phyloP scores from a whole-genome alignment of 192 early-diverging fungal species.

The Allomyces arbusculus region DNA sequence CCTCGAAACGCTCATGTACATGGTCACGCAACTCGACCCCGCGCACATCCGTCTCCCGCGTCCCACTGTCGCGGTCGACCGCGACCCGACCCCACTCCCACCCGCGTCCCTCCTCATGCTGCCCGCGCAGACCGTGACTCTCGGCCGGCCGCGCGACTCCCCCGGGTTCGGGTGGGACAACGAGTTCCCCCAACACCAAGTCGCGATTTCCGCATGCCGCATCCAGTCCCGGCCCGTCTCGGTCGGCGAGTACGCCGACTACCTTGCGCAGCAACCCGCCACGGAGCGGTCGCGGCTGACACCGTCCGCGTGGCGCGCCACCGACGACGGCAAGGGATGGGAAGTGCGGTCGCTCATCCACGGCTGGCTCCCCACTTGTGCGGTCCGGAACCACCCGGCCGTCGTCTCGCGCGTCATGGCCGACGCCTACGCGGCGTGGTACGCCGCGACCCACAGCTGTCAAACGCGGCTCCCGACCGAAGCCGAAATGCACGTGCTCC shows the following conservation, averaged over 20 bases:
- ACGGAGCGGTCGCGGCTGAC: constrained; percentile 35
- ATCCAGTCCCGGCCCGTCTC: constrained; percentile 66
- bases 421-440: constrained; percentile 34
- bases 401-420: constrained; percentile 47
- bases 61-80: constrained; percentile 6
- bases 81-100: background rate
- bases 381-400: constrained; percentile 44
- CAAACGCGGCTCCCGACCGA: constrained; percentile 51
- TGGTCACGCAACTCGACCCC: constrained; percentile 49
- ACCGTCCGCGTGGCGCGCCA: background rate
- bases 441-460: constrained; percentile 8
- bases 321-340: constrained; percentile 4
- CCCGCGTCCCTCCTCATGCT: constrained; percentile 1
- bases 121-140: constrained; percentile 9
- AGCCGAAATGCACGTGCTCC: constrained; percentile 31
- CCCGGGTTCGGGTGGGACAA: constrained; percentile 77
- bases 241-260: constrained; percentile 48
- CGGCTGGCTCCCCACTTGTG: constrained; percentile 25
- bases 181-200: constrained; percentile 38
- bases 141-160: constrained; percentile 25
- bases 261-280: constrained; percentile 12
- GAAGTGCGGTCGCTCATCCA: constrained; percentile 50
- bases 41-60: constrained; percentile 18
- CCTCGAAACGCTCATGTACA: constrained; percentile 75
- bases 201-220: constrained; percentile 20